Base-by-base conservation (phyloP, 1,284 basidiomycete genomes). In the Apiotrichum montevideense region DNA sequence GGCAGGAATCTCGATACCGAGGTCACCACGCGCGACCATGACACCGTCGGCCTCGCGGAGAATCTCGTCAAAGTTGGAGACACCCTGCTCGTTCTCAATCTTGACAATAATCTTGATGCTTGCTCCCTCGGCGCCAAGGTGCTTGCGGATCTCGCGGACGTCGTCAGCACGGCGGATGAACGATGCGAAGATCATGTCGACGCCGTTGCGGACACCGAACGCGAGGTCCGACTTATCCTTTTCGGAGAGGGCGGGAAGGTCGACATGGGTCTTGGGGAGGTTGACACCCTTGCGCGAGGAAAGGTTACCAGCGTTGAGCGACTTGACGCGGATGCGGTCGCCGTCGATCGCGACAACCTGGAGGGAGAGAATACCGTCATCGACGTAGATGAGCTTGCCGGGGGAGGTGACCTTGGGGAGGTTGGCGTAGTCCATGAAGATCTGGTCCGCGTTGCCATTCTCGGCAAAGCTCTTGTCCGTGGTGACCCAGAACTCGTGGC, bases 241-340 rank as follows among this genome's bases (percentile, higher is more conserved):
- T 59, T 93, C 90, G 57, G 94, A 98, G 54, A 98, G 86, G 54
- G 96, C 91, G 56, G 96, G 96, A 53, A 99, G 86, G 79, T 98
- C 96, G 71, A 99, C 96, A 34, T 88, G 84, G 64, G 96, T 98
- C 79, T 98, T 96, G 70, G 96, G 96, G 58, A 99, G 85, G 80
- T 98, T 98, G 80, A 98, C 96, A 78, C 96, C 96, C 83, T 99
- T 99, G 78, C 92, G 90, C 59, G 93, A 97, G 52, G 90, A 92
- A 66, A 99, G 86, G 42, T 82, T 86, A 58, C 95, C 96, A 70
- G 87, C 88, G 85, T 98, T 99, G 77, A 97, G 67, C 45, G 92
- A 84, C 68, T 90, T 89, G 69, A 99, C 96, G 58, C 81, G 85
- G 65, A 95, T 83, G 67, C 84, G 86, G 68, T 80, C 74, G 48